These are phyloP conservation scores for Amoebophrya sp. DNA, from an alignment of 169 alveolate species.

Conservation along the genomic window DNA sequence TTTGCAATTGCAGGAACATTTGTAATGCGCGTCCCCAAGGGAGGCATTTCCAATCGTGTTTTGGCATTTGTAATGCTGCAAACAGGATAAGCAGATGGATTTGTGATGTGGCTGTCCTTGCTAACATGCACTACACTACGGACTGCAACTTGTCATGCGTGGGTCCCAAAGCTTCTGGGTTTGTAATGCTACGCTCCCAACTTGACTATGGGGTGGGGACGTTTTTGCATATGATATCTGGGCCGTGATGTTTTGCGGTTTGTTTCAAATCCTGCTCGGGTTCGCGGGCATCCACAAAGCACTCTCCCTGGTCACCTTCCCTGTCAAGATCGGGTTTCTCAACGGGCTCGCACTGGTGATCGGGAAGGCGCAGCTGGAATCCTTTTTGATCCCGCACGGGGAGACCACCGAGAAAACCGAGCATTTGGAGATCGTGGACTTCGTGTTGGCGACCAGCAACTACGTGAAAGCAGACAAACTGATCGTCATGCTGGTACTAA, in stretches of 20 bases:
- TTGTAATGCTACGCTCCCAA: too few species aligned
- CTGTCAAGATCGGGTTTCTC: slow-evolving; percentile 30
- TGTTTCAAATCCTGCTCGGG: slow-evolving; percentile 20
- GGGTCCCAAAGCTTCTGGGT: too few species aligned
- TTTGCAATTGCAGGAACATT: too few species aligned
- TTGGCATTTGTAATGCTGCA: too few species aligned
- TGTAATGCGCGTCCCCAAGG: too few species aligned
- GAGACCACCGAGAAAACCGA: background rate
- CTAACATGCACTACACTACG: too few species aligned
- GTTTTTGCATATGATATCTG: too few species aligned
- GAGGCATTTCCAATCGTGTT: too few species aligned
- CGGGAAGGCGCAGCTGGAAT: slow-evolving; percentile 22
- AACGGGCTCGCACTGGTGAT: slow-evolving; percentile 34
- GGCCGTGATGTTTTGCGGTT: slow-evolving; percentile 27
- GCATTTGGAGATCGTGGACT: background rate
- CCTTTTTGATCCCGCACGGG: background rate
- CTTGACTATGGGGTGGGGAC: too few species aligned
- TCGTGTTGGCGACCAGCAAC: background rate
- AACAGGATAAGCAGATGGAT: too few species aligned
- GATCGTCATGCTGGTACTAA: background rate
- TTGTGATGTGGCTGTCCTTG: too few species aligned
- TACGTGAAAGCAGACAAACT: background rate
- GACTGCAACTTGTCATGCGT: too few species aligned
- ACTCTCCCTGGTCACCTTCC: background rate
- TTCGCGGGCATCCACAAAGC: slow-evolving; percentile 3